Conservation (phyloP, 2,329 filamentous ascomycete species). For the Neonectria sp. region DNA sequence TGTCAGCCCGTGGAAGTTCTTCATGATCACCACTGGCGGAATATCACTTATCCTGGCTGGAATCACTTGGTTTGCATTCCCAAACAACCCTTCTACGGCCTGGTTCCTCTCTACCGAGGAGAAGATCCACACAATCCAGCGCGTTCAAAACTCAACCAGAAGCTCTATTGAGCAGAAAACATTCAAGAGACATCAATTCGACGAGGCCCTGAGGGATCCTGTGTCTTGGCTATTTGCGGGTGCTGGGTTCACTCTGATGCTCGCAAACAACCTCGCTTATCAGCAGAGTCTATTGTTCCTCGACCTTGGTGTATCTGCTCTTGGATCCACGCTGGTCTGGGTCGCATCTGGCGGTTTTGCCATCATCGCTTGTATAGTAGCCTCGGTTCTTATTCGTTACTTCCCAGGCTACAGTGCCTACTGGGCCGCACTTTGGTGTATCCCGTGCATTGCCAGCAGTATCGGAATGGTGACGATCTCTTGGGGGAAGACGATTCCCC, state of each 20-base stretch:
- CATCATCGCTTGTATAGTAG: slow-evolving; percentile 34
- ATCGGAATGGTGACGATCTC: slow-evolving; percentile 43
- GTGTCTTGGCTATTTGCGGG: slow-evolving; percentile 51
- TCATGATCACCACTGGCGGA: slow-evolving; percentile 36
- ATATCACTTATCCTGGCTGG: slow-evolving; percentile 30
- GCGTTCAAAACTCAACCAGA: slow-evolving; percentile 48
- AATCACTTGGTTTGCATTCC: slow-evolving; percentile 33
- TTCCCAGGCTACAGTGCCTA: slow-evolving; percentile 38
- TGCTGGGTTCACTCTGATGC: slow-evolving; percentile 53
- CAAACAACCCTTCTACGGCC: slow-evolving; percentile 33
- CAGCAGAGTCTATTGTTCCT: slow-evolving; percentile 47
- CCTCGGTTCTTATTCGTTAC: slow-evolving; percentile 34
- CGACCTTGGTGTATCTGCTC: slow-evolving; percentile 31
- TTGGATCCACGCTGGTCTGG: slow-evolving; percentile 34
- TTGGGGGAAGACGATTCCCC: slow-evolving; percentile 44
- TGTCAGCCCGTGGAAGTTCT: slow-evolving; percentile 36
- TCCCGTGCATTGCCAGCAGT: slow-evolving; percentile 39
- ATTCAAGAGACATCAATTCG: slow-evolving; percentile 51
- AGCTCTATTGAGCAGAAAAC: slow-evolving; percentile 54
- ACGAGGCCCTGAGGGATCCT: slow-evolving; percentile 49
- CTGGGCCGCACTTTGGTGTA: slow-evolving; percentile 41
- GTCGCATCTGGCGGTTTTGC: slow-evolving; percentile 35
- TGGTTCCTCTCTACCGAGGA: slow-evolving; percentile 46
- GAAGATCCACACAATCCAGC: slow-evolving; percentile 48
- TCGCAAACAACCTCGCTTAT: slow-evolving; percentile 57